Evolutionary conservation across 2,329 filamentous ascomycete species (phyloP).

Genomic region (Cladosporium sp.): DNA sequence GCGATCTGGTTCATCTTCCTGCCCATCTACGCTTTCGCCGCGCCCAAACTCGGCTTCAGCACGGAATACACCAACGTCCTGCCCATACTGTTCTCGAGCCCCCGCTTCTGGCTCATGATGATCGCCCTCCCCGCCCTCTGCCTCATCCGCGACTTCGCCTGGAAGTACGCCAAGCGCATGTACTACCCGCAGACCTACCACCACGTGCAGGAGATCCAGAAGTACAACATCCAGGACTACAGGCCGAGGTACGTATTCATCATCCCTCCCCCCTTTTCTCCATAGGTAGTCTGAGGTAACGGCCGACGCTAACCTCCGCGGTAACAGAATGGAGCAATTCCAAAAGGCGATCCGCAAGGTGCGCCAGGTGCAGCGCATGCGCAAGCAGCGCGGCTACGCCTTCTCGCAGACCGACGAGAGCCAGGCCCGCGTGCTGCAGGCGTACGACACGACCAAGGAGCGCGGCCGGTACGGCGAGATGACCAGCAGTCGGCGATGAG

Average conservation of each 20-base stretch:
- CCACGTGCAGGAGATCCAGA: conserved; percentile 98
- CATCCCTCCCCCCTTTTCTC: background rate
- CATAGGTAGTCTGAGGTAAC: background rate
- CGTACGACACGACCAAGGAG: conserved; percentile 92
- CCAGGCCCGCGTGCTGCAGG: conserved; percentile 89
- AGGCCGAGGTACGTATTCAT: conserved; percentile 65
- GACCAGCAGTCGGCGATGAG: conserved; percentile 47
- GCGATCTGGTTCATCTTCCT: conserved; percentile 86
- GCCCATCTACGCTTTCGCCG: conserved; percentile 78
- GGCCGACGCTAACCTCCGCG: conserved; percentile 13
- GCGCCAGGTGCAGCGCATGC: conserved; percentile 95
- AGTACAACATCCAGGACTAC: conserved; percentile 99
- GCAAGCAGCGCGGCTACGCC: conserved; percentile 96
- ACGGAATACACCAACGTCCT: conserved; percentile 81
- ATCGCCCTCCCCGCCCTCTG: conserved; percentile 74
- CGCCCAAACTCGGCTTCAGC: conserved; percentile 74
- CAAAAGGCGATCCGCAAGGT: conserved; percentile 99
- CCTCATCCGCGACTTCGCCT: conserved; percentile 80
- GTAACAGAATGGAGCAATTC: conserved; percentile 95
- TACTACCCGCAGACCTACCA: conserved; percentile 94
- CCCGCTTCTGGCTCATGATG: conserved; percentile 88
- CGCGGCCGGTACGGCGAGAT: conserved; percentile 94
- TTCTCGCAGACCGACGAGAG: conserved; percentile 97
- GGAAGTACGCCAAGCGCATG: conserved; percentile 98
- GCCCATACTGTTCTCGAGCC: conserved; percentile 70